A percentile compares a stretch with the other conserved stretches of the same genome.
Conservation (phyloP, 257 asterid genomes). For the Solanum rostratum region DNA sequence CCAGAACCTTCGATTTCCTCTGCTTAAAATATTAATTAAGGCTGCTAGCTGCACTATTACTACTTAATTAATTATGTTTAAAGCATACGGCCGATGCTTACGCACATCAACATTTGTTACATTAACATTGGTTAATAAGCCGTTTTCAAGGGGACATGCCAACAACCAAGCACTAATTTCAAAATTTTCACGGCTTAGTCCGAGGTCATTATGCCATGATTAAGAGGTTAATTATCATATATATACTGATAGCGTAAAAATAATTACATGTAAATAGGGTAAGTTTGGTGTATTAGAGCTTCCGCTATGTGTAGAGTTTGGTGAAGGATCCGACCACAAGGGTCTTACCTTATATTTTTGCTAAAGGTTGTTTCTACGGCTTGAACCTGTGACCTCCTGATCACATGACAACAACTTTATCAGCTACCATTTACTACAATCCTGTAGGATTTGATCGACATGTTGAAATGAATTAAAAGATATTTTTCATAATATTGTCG, state of each 20-base stretch:
- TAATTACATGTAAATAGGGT: neutral
- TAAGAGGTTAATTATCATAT: neutral
- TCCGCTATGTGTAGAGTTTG: fast-evolving
- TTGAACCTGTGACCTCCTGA: too few relatives aligned
- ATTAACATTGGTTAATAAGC: conserved; percentile 18
- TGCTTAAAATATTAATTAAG: conserved; percentile 7
- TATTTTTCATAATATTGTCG: neutral
- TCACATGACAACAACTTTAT: too few relatives aligned
- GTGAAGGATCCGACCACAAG: too few relatives aligned
- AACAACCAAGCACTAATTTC: conserved; percentile 13
- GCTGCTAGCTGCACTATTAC: neutral
- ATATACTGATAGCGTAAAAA: neutral
- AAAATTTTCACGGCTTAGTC: conserved; percentile 10
- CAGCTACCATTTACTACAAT: neutral
- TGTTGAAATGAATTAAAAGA: neutral
- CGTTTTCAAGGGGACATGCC: conserved; percentile 25
- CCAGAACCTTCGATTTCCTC: conserved; percentile 42
- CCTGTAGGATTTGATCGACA: fast-evolving
- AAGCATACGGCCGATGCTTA: neutral
- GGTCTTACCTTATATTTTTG: too few relatives aligned
- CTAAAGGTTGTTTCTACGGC: too few relatives aligned
- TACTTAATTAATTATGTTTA: neutral
- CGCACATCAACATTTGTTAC: conserved; percentile 23
- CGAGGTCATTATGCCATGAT: neutral
- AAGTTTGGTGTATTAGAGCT: too few relatives aligned